Conservation (phyloP, 108 stramenopile species). For the Nitzschia putrida region DNA sequence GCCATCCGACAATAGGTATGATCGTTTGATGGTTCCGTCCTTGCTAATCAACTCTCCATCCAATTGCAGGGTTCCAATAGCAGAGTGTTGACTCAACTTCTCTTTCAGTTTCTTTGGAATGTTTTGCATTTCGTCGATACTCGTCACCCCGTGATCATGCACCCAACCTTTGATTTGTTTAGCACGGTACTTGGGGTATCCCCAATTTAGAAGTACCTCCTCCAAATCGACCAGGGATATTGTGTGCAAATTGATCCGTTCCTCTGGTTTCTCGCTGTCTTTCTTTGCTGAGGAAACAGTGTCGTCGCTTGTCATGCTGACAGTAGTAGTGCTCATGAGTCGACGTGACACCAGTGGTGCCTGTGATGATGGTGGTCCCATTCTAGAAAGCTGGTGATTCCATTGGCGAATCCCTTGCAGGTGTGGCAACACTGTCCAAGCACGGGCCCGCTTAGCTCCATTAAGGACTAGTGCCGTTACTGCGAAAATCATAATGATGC, state of each 20-base stretch:
- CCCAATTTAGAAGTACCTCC: conserved; percentile 56
- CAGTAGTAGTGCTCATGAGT: too few species aligned
- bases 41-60: conserved; percentile 66
- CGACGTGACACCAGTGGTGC: too few species aligned
- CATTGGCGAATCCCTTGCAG: too few species aligned
- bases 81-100: conserved; percentile 52
- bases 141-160: conserved; percentile 68
- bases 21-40: conserved; percentile 94
- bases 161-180: conserved; percentile 87
- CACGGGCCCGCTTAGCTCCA: too few species aligned
- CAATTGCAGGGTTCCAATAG: conserved; percentile 60
- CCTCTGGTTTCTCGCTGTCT: neutral
- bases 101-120: conserved; percentile 73
- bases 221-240: conserved; percentile 60
- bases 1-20: conserved; percentile 85
- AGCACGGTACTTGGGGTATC: conserved; percentile 81
- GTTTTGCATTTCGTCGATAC: conserved; percentile 83
- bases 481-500: too few species aligned
- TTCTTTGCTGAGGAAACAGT: neutral
- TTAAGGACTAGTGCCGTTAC: too few species aligned
- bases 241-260: conserved; percentile 62
- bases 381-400: too few species aligned
- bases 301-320: too few species aligned
- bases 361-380: too few species aligned
- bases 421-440: too few species aligned